These are phyloP conservation scores for Schizophyllum amplum DNA, from an alignment of 1,284 basidiomycete genomes.

Conservation along the genomic window DNA sequence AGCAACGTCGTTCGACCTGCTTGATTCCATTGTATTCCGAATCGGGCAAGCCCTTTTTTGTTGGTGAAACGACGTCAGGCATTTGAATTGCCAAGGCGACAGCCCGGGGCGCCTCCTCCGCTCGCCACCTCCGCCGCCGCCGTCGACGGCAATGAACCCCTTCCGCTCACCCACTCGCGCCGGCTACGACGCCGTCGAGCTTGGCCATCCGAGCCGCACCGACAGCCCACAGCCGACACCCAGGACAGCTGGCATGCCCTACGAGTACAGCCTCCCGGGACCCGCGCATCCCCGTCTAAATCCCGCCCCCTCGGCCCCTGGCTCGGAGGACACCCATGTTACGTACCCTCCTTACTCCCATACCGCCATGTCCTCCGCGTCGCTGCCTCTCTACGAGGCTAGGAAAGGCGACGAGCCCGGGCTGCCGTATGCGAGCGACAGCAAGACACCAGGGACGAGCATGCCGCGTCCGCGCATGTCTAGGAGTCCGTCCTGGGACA, in stretches of 20 bases:
- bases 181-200: not conserved
- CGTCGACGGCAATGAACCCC: not conserved
- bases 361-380: constrained; percentile 2
- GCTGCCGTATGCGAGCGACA: not conserved
- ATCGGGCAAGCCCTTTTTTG: not conserved
- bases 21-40: not conserved
- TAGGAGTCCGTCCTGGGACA: constrained; percentile 31
- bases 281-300: not conserved
- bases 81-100: not conserved
- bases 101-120: not conserved
- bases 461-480: constrained; percentile 1
- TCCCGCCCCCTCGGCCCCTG: no score
- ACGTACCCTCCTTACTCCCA: constrained; percentile 5
- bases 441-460: constrained; percentile 6
- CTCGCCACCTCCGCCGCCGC: not conserved
- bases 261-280: not conserved
- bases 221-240: not conserved
- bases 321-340: not conserved
- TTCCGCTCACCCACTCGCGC: not conserved
- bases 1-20: no score
- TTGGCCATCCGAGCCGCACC: not conserved
- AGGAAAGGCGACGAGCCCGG: not conserved
- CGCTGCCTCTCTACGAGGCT: constrained; percentile 6
- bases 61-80: not conserved
- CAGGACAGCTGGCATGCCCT: not conserved